A percentile compares a stretch with the other conserved stretches of the same genome.
These are phyloP conservation scores for Colletotrichum trifolii DNA, from an alignment of 2,329 filamentous ascomycete genomes.

Conservation along the genomic window DNA sequence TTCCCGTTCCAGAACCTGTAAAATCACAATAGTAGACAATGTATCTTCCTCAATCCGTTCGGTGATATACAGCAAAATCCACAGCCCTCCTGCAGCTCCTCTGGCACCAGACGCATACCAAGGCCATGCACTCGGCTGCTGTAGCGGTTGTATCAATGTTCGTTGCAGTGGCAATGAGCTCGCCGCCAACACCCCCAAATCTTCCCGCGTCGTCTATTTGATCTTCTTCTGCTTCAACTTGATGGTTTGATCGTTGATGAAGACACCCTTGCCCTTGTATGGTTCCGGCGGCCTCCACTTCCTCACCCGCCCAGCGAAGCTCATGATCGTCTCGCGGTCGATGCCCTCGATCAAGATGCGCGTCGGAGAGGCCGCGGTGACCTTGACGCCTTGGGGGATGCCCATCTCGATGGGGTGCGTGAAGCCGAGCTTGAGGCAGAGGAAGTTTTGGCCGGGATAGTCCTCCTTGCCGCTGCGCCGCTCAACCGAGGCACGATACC, in stretches of 20 bases:
- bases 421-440: slow-evolving; percentile 94
- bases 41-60: slow-evolving; percentile 27
- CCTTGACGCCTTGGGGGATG: slow-evolving; percentile 84
- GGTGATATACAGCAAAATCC: slow-evolving; percentile 35
- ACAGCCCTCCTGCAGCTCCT: slow-evolving; percentile 31
- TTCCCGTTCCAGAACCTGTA: neutral
- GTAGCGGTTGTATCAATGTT: neutral
- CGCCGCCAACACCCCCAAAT: neutral
- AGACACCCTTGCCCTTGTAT: slow-evolving; percentile 99
- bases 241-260: slow-evolving; percentile 97
- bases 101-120: neutral
- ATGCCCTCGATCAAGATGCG: slow-evolving; percentile 89
- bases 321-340: slow-evolving; percentile 87
- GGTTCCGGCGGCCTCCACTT: slow-evolving; percentile 93
- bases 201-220: slow-evolving; percentile 66
- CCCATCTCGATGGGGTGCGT: slow-evolving; percentile 94
- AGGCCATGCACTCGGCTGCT: neutral
- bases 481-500: slow-evolving; percentile 92
- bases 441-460: slow-evolving; percentile 86
- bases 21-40: slow-evolving; percentile 28
- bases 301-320: slow-evolving; percentile 89
- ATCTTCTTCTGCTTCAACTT: slow-evolving; percentile 98
- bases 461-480: slow-evolving; percentile 76
- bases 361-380: slow-evolving; percentile 89
- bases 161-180: neutral